phyloP scores from a whole-genome alignment of 148 eudicot species.

The Rhododendron williamsianum region DNA sequence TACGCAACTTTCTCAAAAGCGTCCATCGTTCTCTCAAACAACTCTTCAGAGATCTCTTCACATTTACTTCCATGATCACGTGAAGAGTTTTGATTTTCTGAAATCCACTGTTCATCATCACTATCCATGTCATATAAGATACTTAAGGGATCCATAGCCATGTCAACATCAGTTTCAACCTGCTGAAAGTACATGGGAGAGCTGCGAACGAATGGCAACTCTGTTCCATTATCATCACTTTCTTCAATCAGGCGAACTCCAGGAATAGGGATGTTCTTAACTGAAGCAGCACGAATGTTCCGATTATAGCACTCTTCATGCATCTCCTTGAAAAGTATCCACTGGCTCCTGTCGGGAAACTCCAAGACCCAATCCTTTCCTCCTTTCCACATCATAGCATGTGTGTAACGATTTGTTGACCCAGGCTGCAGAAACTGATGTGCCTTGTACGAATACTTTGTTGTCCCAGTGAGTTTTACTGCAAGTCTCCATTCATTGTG shows the following conservation, averaged over 20 bases:
- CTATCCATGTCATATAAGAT: conserved; percentile 96
- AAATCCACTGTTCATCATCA: conserved; percentile 86
- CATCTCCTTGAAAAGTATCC: conserved; percentile 90
- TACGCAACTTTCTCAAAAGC: conserved; percentile 80
- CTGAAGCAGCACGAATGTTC: conserved; percentile 88
- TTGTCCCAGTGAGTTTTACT: conserved; percentile 56
- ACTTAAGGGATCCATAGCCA: conserved; percentile 72
- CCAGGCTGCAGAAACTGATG: conserved; percentile 75
- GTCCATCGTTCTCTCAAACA: conserved; percentile 78
- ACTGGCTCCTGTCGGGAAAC: conserved; percentile 81
- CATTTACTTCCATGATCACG: conserved; percentile 15
- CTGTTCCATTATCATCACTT: conserved; percentile 40
- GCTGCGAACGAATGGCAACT: conserved; percentile 50
- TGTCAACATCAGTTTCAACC: conserved; percentile 67
- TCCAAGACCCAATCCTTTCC: conserved; percentile 90
- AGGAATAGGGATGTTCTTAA: conserved; percentile 93
- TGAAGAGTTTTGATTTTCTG: conserved; percentile 19
- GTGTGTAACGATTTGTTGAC: conserved; percentile 79
- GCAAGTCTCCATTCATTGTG: conserved; percentile 82
- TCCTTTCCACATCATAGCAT: conserved; percentile 99
- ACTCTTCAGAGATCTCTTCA: conserved; percentile 55
- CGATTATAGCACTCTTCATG: conserved; percentile 85
- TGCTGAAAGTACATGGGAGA: conserved; percentile 57
- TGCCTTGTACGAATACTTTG: conserved; percentile 68
- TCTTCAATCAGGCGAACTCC: conserved; percentile 82